Evolutionary conservation across 768 basidiomycete species (phyloP).

Genomic region (Lactifluus subvellereus): DNA sequence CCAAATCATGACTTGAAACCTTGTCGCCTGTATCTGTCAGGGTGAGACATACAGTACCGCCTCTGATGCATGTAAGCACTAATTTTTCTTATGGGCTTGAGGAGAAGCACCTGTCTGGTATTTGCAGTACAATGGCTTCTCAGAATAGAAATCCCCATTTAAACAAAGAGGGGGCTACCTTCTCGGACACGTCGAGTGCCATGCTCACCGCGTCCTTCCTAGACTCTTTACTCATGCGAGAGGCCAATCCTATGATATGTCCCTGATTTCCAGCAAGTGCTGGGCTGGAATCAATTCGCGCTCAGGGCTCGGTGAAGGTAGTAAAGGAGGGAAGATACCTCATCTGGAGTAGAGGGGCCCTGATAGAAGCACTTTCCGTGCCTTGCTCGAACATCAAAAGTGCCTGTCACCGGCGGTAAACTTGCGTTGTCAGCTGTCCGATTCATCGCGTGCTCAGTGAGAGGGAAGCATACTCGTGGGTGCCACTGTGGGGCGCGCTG

Average conservation of each 20-base stretch:
- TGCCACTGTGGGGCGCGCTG: background rate
- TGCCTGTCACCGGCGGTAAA: background rate
- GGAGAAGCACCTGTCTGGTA: background rate
- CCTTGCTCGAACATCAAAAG: background rate
- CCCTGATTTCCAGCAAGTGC: background rate
- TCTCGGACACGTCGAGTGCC: background rate
- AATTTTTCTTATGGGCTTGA: background rate
- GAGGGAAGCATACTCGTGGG: background rate
- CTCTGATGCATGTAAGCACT: background rate
- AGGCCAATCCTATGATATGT: background rate
- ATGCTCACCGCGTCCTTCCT: background rate
- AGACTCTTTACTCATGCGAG: background rate
- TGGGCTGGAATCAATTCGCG: background rate
- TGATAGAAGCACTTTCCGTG: constrained; percentile 2
- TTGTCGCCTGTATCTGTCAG: background rate
- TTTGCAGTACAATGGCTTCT: background rate
- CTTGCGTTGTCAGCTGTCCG: background rate
- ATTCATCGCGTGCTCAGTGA: background rate
- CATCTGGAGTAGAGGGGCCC: constrained; percentile 4
- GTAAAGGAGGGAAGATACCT: background rate
- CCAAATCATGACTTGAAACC: background rate
- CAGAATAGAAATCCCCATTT: background rate
- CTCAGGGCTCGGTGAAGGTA: background rate
- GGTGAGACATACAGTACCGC: background rate
- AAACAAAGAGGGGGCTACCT: background rate